Conservation (phyloP, 768 basidiomycete species). For the Porpolomopsis calyptriformis region DNA sequence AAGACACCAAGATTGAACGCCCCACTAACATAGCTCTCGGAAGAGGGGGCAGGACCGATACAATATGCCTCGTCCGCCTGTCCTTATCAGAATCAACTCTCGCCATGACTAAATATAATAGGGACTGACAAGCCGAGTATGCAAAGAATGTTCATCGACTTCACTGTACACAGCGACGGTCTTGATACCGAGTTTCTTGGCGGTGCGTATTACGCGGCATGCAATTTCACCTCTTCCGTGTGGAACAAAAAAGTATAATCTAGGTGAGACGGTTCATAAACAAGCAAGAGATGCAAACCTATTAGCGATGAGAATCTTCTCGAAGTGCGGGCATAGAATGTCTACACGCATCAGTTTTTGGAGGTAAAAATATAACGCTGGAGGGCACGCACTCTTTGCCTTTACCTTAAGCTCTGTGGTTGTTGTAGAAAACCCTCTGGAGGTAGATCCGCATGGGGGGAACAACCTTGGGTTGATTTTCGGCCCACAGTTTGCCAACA, state of each 20-base stretch:
- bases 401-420: neutral
- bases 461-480: neutral
- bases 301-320: conserved; percentile 90
- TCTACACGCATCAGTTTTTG: too few species aligned
- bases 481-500: neutral
- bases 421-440: neutral
- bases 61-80: conserved; percentile 84
- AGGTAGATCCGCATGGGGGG: neutral
- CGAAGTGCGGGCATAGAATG: conserved; percentile 67
- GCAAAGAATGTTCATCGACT: conserved; percentile 69
- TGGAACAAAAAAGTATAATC: neutral
- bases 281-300: conserved; percentile 33
- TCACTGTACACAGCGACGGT: conserved; percentile 91
- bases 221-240: conserved; percentile 80
- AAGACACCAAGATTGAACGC: neutral
- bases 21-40: conserved; percentile 75
- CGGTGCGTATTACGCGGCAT: conserved; percentile 88
- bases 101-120: neutral
- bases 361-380: too few species aligned
- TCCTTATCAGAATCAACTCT: neutral
- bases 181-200: conserved; percentile 76
- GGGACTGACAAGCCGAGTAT: conserved; percentile 61
- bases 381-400: neutral
- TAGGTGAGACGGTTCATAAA: neutral
- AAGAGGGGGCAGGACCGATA: conserved; percentile 83